phyloP scores from a whole-genome alignment of 352 stramenopile species.

The Pythium aristosporum region DNA sequence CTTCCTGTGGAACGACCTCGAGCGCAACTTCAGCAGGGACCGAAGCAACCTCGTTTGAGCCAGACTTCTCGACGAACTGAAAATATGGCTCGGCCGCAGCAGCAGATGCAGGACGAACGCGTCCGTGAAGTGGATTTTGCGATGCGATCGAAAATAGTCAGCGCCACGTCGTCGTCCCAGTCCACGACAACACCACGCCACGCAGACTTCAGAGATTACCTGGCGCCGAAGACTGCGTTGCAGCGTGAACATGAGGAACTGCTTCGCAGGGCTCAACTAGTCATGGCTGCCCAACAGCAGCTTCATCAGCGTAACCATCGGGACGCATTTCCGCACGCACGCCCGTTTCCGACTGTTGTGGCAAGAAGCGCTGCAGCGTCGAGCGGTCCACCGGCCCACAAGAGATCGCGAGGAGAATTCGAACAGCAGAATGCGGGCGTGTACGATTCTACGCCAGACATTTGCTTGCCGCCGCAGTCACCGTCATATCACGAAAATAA shows the following conservation, averaged over 20 bases:
- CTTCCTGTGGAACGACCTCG: background rate
- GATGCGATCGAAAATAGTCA: background rate
- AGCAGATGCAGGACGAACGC: background rate
- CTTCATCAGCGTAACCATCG: background rate
- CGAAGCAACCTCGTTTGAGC: background rate
- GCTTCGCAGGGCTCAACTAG: constrained; percentile 11
- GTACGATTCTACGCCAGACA: background rate
- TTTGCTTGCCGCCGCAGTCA: background rate
- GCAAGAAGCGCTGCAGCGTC: background rate
- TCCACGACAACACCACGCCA: background rate
- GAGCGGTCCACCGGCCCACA: background rate
- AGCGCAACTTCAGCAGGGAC: background rate
- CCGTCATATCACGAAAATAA: background rate
- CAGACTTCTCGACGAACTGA: background rate
- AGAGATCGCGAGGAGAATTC: background rate
- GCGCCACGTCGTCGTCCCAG: background rate
- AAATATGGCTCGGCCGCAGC: background rate
- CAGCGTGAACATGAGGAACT: constrained; percentile 4
- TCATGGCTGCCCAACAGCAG: constrained; percentile 13
- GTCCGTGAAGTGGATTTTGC: background rate
- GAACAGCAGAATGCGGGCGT: background rate
- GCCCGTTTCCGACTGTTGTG: constrained; percentile 2
- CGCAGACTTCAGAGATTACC: background rate
- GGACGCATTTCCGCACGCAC: background rate
- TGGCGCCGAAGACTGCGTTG: background rate